Base-by-base conservation (phyloP, 1,139 yeast species). In the Yamadazyma triangularis region DNA sequence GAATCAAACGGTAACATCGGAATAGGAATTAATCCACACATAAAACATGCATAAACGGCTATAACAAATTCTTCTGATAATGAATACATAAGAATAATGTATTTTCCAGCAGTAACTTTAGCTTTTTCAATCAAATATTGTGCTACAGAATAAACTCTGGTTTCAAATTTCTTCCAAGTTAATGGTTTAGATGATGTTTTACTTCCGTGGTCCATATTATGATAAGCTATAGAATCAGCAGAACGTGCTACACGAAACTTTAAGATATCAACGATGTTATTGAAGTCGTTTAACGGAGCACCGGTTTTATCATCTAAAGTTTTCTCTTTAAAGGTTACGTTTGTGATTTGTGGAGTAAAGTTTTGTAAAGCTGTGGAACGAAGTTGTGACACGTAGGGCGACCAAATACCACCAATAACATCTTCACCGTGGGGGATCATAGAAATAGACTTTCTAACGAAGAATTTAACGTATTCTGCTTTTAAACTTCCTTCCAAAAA, bases 81-180 rank as follows among this genome's bases (percentile, higher is more conserved):
- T 0, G 95, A 82, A 50, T 85, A 87, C 83, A 88, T 83, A 42
- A 91, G 62, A 4, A 89, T 70, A 5, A 86, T 89, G 40, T 71
- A 67, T 36, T 81, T 83, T 0, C 95, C 95, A 0, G 85, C 70
- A 31, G 58, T 66, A 28, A 86, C 51, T 2, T 64, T 58, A 0
- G 70, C 64, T 44, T 77, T 76, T 13, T 78, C 73, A 15, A 68
- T 60, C 29, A 67, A 50, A 38, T 82, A 75, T 4, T 69, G 59
- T 27, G 87, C 80, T 18, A 84, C 78, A 0, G 91, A 80, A 19
- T 86, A 84, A 2, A 89, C 74, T 37, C 86, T 73, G 26, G 69
- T 70, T 38, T 87, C 96, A 41, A 91, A 79, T 48, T 83, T 82
- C 41, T 77, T 79, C 97, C 97, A 93, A 0, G 95, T 78, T 25